Base-by-base conservation (phyloP, 768 basidiomycete species). In the Terana coerulea region DNA sequence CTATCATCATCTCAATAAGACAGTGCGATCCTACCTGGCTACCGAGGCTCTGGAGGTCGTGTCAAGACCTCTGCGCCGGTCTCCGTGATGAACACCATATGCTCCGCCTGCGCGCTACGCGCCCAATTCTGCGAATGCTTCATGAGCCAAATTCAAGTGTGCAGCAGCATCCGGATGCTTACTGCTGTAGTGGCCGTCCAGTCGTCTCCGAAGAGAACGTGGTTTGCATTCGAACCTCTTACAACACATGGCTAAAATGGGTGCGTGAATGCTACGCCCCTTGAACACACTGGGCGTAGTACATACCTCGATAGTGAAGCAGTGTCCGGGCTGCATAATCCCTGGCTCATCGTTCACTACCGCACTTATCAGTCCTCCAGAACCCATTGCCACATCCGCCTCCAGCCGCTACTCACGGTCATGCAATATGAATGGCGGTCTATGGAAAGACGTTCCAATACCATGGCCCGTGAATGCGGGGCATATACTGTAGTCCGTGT, bases 121-220 rank as follows among this genome's bases (percentile, higher is more conserved):
- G 54, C 47, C 31, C 50, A 55, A 39, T 53, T 59, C 56, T 61
- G 33, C 6, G n/a, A 17, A 19, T 9, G 2, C 41, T 14, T 6
- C 19, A 40, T 7, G n/a, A 31, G 25, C 17, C 14, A 14, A 34
- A 31, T 25, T 44, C 33, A 30, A 26, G 10, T 22, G 7, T 29
- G 19, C 14, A 10, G n/a, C 19, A 22, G 37, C 1, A 11, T 31
- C 9, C 33, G 39, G 1, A 36, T 25, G 29, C 79, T 48, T 61
- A 83, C 93, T 73, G 88, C 84, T 0, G 92, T 93, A 0, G 88
- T 88, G n/a, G 87, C 83, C 2, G 91, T 93, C 94, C 94, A 95
- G 22, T 89, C 91, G 63, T 95, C 94, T 2, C 89, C 89, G 66
- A 90, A 95, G 51, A 91, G 79, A 80, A 85, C 86, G 2, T 81